These are phyloP conservation scores for Metschnikowia kunwiensis DNA, from an alignment of 805 yeast species.

Conservation along the genomic window DNA sequence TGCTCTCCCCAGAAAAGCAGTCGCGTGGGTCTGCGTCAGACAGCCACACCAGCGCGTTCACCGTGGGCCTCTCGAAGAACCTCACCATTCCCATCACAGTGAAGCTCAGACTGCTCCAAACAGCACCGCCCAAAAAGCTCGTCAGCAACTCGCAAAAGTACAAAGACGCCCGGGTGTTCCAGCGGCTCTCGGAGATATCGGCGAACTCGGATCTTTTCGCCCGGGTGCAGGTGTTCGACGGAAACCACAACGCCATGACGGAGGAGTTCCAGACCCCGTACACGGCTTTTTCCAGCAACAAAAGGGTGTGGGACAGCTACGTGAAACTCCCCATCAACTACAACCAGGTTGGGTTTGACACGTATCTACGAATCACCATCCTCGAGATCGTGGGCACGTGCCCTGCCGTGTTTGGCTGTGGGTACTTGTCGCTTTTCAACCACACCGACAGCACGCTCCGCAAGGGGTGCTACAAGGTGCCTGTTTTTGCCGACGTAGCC, in stretches of 20 bases:
- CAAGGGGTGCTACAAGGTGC: slow-evolving; percentile 65
- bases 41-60: slow-evolving; percentile 24
- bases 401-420: slow-evolving; percentile 54
- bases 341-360: slow-evolving; percentile 62
- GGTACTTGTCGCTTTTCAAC: slow-evolving; percentile 60
- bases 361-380: slow-evolving; percentile 57
- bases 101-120: slow-evolving; percentile 31
- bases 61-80: slow-evolving; percentile 42
- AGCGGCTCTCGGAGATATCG: slow-evolving; percentile 29
- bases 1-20: not conserved
- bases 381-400: slow-evolving; percentile 65
- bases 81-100: slow-evolving; percentile 31
- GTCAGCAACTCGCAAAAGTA: slow-evolving; percentile 30
- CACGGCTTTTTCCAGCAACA: slow-evolving; percentile 30
- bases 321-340: slow-evolving; percentile 67
- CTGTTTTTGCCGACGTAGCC: not conserved
- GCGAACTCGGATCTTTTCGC: slow-evolving; percentile 36
- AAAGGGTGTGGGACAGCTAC: slow-evolving; percentile 69
- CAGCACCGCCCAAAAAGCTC: slow-evolving; percentile 14
- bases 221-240: slow-evolving; percentile 31
- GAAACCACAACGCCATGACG: slow-evolving; percentile 28
- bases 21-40: slow-evolving; percentile 2
- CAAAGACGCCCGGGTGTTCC: slow-evolving; percentile 34
- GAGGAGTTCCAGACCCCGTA: slow-evolving; percentile 37
- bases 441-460: slow-evolving; percentile 51